Conservation (phyloP, 2,329 filamentous ascomycete species). For the Talaromyces albobiverticillius region DNA sequence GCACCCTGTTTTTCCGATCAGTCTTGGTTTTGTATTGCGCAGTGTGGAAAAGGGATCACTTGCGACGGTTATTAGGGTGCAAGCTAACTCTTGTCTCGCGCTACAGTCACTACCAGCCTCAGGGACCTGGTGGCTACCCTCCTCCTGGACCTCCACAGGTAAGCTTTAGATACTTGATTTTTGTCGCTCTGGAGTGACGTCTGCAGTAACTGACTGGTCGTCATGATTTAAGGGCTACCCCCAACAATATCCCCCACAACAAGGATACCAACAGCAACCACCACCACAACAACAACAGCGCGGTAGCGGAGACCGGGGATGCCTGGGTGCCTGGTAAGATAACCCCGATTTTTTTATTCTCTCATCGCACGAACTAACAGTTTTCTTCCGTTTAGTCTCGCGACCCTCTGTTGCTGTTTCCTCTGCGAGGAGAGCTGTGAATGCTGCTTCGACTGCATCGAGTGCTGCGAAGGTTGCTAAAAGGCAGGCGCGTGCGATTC, state of each 20-base stretch:
- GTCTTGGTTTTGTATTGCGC: no score
- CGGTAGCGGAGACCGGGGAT: slow-evolving; percentile 48
- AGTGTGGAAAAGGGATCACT: no score
- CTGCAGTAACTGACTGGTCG: neutral
- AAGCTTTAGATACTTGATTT: slow-evolving; percentile 29
- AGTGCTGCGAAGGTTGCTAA: slow-evolving; percentile 46
- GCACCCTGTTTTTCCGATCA: neutral
- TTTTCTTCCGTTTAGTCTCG: slow-evolving; percentile 39
- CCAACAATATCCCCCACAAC: slow-evolving; percentile 46
- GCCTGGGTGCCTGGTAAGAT: slow-evolving; percentile 52
- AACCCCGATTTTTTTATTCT: slow-evolving; percentile 13
- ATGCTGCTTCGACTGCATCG: slow-evolving; percentile 62
- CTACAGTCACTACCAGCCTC: no score
- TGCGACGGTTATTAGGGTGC: no score
- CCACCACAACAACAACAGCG: slow-evolving; percentile 24
- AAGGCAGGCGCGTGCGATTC: neutral
- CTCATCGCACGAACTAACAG: slow-evolving; percentile 13
- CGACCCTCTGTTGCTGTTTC: slow-evolving; percentile 61
- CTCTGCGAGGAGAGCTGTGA: slow-evolving; percentile 63
- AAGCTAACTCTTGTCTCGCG: no score
- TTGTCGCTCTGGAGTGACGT: neutral
- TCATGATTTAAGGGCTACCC: slow-evolving; percentile 39
- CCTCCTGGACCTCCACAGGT: slow-evolving; percentile 35
- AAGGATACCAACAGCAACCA: slow-evolving; percentile 30
- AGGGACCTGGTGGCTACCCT: no score